Percentiles rank a stretch among this genome's conserved stretches.
Conservation (phyloP, 225 moss, liverwort and hornwort species). For the Polytrichum commune region DNA sequence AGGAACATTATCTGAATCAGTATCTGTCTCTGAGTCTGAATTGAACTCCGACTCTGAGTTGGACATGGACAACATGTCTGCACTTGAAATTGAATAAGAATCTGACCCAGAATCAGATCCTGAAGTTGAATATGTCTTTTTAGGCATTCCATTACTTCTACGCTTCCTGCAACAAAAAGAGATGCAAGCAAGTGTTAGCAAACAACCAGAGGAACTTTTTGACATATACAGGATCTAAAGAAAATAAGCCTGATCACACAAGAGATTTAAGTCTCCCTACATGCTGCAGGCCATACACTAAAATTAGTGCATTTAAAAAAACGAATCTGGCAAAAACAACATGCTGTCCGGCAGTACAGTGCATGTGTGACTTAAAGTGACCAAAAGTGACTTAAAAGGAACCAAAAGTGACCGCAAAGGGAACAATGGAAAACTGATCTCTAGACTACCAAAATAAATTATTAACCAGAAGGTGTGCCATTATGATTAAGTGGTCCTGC, state of each 20-base stretch:
- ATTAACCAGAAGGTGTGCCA: not conserved
- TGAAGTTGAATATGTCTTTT: not conserved
- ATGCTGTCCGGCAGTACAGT: not conserved
- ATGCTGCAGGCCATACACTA: not conserved
- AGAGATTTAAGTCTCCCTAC: not conserved
- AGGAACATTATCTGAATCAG: slow-evolving; percentile 6
- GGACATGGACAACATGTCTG: not conserved
- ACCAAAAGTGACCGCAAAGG: no score
- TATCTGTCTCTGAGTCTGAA: not conserved
- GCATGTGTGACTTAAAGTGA: not conserved
- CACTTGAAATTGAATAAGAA: not conserved
- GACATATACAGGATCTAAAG: no score
- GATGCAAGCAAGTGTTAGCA: no score
- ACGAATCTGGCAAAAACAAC: not conserved
- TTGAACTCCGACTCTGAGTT: not conserved
- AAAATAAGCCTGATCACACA: not conserved
- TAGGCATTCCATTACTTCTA: no score
- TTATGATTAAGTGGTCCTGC: not conserved
- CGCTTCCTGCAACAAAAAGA: no score
- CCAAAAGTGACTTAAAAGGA: not conserved
- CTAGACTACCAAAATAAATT: not conserved
- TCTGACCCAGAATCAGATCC: not conserved
- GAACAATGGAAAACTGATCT: not conserved
- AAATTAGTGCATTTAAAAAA: not conserved
- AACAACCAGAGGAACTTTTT: no score